Evolutionary conservation across 768 basidiomycete genomes (phyloP).

Genomic region (Collybia sordida): DNA sequence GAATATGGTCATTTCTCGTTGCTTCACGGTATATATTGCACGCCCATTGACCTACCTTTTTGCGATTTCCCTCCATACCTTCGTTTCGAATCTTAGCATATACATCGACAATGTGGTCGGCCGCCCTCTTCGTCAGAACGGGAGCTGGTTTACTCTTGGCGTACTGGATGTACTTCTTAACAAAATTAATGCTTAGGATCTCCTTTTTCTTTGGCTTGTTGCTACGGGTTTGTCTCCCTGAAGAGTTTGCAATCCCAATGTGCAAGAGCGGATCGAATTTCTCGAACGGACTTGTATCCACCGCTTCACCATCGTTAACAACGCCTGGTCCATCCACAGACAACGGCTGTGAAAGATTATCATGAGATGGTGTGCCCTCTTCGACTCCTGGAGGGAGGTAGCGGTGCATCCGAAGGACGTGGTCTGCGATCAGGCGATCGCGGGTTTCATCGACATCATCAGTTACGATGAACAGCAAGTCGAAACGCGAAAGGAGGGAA

Average conservation of each 20-base stretch:
- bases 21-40: conserved; percentile 4
- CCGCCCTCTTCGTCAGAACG: conserved; percentile 86
- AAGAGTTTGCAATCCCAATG: conserved; percentile 63
- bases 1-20: conserved; percentile 15
- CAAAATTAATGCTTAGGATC: conserved; percentile 88
- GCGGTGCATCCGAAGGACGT: conserved; percentile 95
- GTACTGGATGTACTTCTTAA: conserved; percentile 99
- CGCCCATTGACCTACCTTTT: conserved; percentile 53
- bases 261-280: conserved; percentile 97
- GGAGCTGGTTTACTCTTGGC: conserved; percentile 89
- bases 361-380: conserved; percentile 89
- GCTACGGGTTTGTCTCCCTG: conserved; percentile 55
- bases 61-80: conserved; percentile 84
- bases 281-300: conserved; percentile 84
- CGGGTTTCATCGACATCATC: conserved; percentile 96
- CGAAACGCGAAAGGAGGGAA: conserved; percentile 97
- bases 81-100: conserved; percentile 93
- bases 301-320: conserved; percentile 50
- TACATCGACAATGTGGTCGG: conserved; percentile 90
- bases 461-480: conserved; percentile 95
- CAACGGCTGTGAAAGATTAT: conserved; percentile 85
- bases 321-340: conserved; percentile 79
- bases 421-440: conserved; percentile 94
- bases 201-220: conserved; percentile 69
- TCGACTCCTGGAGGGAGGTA: conserved; percentile 96